phyloP scores from a whole-genome alignment of 768 basidiomycete genomes.

The Phallus indusiatus region DNA sequence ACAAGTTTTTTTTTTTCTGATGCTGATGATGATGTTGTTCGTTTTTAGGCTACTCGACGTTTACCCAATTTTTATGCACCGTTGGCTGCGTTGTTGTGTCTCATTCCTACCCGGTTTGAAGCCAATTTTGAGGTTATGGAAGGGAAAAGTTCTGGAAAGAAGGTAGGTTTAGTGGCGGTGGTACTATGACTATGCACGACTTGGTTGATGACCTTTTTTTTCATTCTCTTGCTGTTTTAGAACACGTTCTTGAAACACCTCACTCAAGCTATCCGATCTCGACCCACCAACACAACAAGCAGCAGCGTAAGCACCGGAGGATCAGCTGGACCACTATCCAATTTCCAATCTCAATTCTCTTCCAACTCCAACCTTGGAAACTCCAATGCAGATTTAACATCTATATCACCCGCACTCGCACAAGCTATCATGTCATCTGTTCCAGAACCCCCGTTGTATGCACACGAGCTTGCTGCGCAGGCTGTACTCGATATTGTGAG shows the following conservation, averaged over 20 bases:
- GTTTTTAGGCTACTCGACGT: background rate
- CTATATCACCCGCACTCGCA: background rate
- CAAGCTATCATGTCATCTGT: background rate
- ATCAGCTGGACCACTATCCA: background rate
- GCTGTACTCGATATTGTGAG: background rate
- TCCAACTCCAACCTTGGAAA: background rate
- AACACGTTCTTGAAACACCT: background rate
- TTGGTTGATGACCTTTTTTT: background rate
- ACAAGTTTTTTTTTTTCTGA: background rate
- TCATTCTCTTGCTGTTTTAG: background rate
- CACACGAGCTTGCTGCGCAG: background rate
- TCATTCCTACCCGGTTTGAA: slow-evolving; percentile 1
- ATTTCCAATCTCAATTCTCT: background rate
- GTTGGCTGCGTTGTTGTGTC: background rate
- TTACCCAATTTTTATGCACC: background rate
- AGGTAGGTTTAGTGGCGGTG: background rate
- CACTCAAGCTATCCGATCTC: background rate
- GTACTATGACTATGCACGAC: too few relatives aligned
- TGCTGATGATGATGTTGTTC: too few relatives aligned
- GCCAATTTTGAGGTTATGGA: background rate
- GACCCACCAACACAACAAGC: background rate
- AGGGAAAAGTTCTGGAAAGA: background rate
- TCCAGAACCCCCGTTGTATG: background rate
- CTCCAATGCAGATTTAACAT: background rate
- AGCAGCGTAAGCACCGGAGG: background rate